Evolutionary conservation across 1,284 basidiomycete species (phyloP), one percentile per base, ranked within the genome.

Genomic region (Puccinia brachypodii): DNA sequence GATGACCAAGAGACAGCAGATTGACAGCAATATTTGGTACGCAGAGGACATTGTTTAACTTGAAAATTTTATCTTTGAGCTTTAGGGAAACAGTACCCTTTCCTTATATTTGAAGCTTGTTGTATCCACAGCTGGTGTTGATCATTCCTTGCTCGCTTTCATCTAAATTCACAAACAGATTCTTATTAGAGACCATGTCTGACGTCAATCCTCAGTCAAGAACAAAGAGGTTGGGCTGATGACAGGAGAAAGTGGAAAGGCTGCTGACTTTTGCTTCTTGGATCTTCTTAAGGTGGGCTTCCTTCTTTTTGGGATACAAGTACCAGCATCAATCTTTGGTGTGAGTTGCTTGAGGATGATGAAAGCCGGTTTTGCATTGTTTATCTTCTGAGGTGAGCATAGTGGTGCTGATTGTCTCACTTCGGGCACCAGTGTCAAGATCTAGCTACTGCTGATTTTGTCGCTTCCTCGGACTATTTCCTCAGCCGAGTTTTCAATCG

Each of bases 11-110:
- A n/a, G 66, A 69, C 42, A 69, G 14, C 4, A 69, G 42, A 47
- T 69, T 69, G 19, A 69, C 16, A 44, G 66, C 22, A 22, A 44
- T 42, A 22, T 69, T 69, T 25, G 66, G 66, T n/a, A 69, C 66
- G 25, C 2, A 28, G 66, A 69, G 66, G 14, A 44, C 66, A 69
- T 69, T 44, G 13, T 42, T 16, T 8, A 69, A 69, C 6, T 42
- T 9, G 44, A 69, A 4, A 2, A 19, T 11, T 16, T 69, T 40
- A 2, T 69, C 25, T 3, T 69, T 36, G 22, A 4, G 44, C 1
- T 22, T 42, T 1, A 69, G 38, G 16, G 9, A n/a, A 14, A 69
- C 25, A 22, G 66, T 25, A n/a, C 66, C 38, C 22, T 44, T 69
- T 40, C 66, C 66, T 69, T 69, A 6, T 42, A 69, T 69, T 25